A percentile compares a stretch with the other conserved stretches of the same genome.
These are phyloP conservation scores for Sugiyamaella smithiae DNA, from an alignment of 805 yeast genomes.

Conservation along the genomic window DNA sequence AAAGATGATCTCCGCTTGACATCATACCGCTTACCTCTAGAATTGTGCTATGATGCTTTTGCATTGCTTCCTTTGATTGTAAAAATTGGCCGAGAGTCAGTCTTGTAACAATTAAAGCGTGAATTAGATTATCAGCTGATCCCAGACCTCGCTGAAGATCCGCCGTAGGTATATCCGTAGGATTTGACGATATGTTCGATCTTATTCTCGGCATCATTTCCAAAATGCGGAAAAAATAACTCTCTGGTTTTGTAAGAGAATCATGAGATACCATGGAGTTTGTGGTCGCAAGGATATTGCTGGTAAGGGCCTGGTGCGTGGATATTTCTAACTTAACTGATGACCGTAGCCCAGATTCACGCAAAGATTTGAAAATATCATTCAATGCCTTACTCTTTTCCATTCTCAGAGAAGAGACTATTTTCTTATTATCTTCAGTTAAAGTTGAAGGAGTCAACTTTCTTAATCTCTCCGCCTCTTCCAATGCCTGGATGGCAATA, in stretches of 20 bases:
- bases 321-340: conserved; percentile 65
- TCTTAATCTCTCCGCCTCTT: conserved; percentile 59
- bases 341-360: conserved; percentile 71
- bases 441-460: conserved; percentile 72
- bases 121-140: conserved; percentile 67
- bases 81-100: conserved; percentile 3
- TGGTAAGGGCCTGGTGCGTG: conserved; percentile 58
- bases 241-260: conserved; percentile 29
- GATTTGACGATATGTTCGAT: conserved; percentile 55
- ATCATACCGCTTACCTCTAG: not conserved
- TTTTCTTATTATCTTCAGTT: conserved; percentile 72
- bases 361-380: conserved; percentile 70
- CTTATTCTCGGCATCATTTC: conserved; percentile 81
- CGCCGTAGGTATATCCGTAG: conserved; percentile 70
- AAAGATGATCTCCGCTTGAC: not conserved
- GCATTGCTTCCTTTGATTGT: not conserved
- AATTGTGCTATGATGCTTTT: not conserved
- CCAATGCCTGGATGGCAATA: conserved; percentile 52
- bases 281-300: conserved; percentile 56
- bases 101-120: conserved; percentile 44
- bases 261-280: conserved; percentile 39
- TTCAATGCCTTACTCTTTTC: conserved; percentile 78
- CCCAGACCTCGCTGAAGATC: conserved; percentile 78
- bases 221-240: conserved; percentile 61
- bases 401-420: conserved; percentile 66